Evolutionary conservation across 2,329 filamentous ascomycete genomes (phyloP).

Genomic region (Talaromyces sp.): DNA sequence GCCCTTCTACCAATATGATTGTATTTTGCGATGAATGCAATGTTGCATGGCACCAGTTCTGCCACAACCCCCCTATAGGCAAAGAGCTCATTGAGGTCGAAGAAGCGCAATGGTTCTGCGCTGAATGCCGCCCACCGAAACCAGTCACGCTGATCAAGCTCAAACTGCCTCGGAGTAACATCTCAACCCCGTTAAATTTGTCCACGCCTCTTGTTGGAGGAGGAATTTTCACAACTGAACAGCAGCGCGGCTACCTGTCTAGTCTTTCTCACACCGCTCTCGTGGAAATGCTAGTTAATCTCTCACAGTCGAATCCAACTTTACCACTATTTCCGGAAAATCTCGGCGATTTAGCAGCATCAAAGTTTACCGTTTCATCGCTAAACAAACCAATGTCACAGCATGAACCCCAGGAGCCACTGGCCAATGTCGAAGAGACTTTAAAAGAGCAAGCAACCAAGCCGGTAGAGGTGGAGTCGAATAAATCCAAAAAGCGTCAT

Average conservation of each 20-base stretch:
- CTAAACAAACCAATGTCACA: conserved; percentile 5
- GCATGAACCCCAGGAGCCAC: neutral
- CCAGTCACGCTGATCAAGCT: conserved; percentile 11
- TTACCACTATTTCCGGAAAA: conserved; percentile 58
- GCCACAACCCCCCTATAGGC: conserved; percentile 70
- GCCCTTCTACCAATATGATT: conserved; percentile 69
- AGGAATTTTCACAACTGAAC: conserved; percentile 22
- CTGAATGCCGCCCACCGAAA: conserved; percentile 47
- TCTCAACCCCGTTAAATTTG: neutral
- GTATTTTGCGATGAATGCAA: conserved; percentile 84
- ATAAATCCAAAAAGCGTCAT: conserved; percentile 7
- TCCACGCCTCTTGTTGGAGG: conserved; percentile 20
- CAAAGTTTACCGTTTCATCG: conserved; percentile 19
- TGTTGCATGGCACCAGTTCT: conserved; percentile 72
- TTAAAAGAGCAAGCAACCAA: conserved; percentile 3
- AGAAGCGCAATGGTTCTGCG: conserved; percentile 67
- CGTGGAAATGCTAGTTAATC: conserved; percentile 59
- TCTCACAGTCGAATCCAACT: conserved; percentile 57
- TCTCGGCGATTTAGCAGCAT: conserved; percentile 19
- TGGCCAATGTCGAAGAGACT: neutral
- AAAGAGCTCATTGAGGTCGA: conserved; percentile 62
- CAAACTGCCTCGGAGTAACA: conserved; percentile 7
- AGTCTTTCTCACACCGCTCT: conserved; percentile 57
- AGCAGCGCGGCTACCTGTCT: conserved; percentile 61
- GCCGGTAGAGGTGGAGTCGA: conserved; percentile 10